Conservation (phyloP, 306 rosid species). For the Mucuna pruriens region DNA sequence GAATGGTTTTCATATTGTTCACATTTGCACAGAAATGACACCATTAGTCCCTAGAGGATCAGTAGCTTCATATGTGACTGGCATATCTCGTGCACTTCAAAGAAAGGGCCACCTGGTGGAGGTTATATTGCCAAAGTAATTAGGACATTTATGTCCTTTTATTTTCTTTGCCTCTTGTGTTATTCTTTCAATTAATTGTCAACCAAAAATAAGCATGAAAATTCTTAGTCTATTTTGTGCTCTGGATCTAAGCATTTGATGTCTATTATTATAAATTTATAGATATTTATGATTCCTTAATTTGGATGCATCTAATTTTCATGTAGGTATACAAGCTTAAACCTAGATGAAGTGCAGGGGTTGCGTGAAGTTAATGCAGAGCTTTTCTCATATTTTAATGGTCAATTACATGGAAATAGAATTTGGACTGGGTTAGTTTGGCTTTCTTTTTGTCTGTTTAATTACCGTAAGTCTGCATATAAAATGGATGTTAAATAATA, state of each 20-base stretch:
- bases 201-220: conserved; percentile 7
- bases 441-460: conserved; percentile 20
- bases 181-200: conserved; percentile 17
- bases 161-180: conserved; percentile 29
- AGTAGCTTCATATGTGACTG: conserved; percentile 81
- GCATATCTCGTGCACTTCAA: conserved; percentile 86
- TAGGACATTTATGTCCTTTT: conserved; percentile 11
- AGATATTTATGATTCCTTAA: conserved; percentile 35
- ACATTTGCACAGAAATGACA: conserved; percentile 90
- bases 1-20: conserved; percentile 77
- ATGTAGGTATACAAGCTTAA: conserved; percentile 64
- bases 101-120: conserved; percentile 89
- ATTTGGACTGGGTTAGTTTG: conserved; percentile 85
- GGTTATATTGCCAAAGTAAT: conserved; percentile 93
- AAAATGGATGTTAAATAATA: conserved; percentile 16
- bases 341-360: conserved; percentile 77
- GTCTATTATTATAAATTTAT: background rate
- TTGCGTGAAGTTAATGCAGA: conserved; percentile 62
- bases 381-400: conserved; percentile 77
- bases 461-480: background rate
- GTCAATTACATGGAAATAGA: conserved; percentile 81
- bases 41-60: conserved; percentile 80
- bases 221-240: conserved; percentile 32
- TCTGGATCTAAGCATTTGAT: background rate
- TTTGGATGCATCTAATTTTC: conserved; percentile 37